A percentile compares a stretch with the other conserved stretches of the same genome.
phyloP scores from a whole-genome alignment of 2,329 filamentous ascomycete genomes.

The Epichloe aotearoae region DNA sequence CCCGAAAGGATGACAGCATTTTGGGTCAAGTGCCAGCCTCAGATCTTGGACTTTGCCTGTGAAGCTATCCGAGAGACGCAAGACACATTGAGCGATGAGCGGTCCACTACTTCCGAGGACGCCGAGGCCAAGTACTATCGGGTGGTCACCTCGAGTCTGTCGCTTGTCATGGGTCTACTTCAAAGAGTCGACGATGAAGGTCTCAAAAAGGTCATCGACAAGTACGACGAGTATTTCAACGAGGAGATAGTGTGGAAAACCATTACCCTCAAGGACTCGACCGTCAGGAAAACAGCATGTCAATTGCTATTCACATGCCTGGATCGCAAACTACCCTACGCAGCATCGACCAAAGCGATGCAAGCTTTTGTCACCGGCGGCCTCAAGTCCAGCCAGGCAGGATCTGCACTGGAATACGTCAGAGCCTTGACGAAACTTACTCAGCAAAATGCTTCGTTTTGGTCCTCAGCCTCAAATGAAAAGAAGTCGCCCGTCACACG shows the following conservation, averaged over 20 bases:
- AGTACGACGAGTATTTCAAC: conserved; percentile 54
- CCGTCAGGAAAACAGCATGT: conserved; percentile 37
- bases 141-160: conserved; percentile 47
- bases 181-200: conserved; percentile 33
- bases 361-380: conserved; percentile 58
- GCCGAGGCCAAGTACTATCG: conserved; percentile 74
- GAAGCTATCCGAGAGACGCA: conserved; percentile 70
- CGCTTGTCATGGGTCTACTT: conserved; percentile 40
- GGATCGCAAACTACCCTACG: conserved; percentile 33
- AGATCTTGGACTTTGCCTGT: conserved; percentile 70
- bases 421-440: conserved; percentile 56
- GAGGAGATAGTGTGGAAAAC: conserved; percentile 55
- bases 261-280: conserved; percentile 47
- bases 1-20: conserved; percentile 64
- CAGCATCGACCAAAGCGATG: conserved; percentile 37
- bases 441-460: conserved; percentile 50
- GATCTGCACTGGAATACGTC: conserved; percentile 61
- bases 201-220: conserved; percentile 42
- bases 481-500: conserved; percentile 41
- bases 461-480: conserved; percentile 43
- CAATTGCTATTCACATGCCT: conserved; percentile 38
- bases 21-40: conserved; percentile 67
- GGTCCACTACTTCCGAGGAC: conserved; percentile 73
- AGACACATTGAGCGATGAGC: conserved; percentile 76
- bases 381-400: conserved; percentile 56